A percentile compares a stretch with the other conserved stretches of the same genome.
Evolutionary conservation across 768 basidiomycete genomes (phyloP).

Genomic region (Lanmaoa pseudosensibilis): DNA sequence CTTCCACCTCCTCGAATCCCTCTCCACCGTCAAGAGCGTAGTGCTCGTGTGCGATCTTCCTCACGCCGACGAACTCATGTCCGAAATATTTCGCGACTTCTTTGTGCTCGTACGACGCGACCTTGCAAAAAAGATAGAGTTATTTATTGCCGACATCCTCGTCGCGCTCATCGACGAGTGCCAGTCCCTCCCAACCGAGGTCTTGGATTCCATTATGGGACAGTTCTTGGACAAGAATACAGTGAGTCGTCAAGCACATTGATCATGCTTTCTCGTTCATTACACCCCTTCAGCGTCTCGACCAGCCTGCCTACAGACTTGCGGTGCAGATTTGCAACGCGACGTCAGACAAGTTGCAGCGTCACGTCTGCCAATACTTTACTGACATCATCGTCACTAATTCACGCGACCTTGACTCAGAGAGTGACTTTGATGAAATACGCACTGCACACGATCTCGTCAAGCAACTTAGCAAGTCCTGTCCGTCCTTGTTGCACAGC

Average conservation of each 20-base stretch:
- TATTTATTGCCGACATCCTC: slow-evolving; percentile 87
- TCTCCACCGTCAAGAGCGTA: slow-evolving; percentile 93
- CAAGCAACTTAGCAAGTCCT: slow-evolving; percentile 75
- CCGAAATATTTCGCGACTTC: slow-evolving; percentile 79
- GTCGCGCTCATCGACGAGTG: slow-evolving; percentile 88
- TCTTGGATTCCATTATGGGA: slow-evolving; percentile 77
- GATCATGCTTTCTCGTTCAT: slow-evolving; percentile 1
- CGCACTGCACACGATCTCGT: slow-evolving; percentile 82
- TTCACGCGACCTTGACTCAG: slow-evolving; percentile 52
- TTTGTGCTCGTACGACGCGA: slow-evolving; percentile 78
- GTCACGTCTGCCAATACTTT: slow-evolving; percentile 90
- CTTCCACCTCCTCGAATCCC: slow-evolving; percentile 89
- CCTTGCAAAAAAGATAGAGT: slow-evolving; percentile 77
- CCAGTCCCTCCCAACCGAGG: slow-evolving; percentile 69
- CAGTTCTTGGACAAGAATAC: slow-evolving; percentile 83
- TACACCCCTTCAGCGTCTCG: slow-evolving; percentile 47
- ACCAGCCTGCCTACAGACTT: slow-evolving; percentile 76
- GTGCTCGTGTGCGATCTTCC: slow-evolving; percentile 92
- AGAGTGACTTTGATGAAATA: slow-evolving; percentile 64
- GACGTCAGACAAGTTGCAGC: slow-evolving; percentile 83
- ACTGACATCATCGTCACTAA: slow-evolving; percentile 78
- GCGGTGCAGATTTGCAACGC: slow-evolving; percentile 84
- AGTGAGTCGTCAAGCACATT: slow-evolving; percentile 41
- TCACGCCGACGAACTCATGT: slow-evolving; percentile 79
- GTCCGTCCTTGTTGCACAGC: slow-evolving; percentile 79